Percentiles rank a stretch among this genome's conserved stretches.
Conservation (phyloP, 495 filamentous ascomycete species). For the Penicillium desertorum region DNA sequence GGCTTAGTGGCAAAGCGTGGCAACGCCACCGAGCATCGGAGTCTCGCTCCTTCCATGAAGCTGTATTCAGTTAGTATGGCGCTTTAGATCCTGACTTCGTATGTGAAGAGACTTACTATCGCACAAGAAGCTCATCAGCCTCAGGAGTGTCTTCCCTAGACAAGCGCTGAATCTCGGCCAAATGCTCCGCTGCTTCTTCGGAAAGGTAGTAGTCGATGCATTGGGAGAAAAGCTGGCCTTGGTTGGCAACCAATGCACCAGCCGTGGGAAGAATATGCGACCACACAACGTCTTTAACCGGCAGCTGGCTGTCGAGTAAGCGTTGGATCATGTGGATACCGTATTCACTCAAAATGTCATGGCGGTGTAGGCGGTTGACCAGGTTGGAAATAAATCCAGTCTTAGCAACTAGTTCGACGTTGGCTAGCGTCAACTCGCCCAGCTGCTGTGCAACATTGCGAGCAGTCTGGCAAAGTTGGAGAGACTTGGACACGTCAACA, state of each 20-base stretch:
- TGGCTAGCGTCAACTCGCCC: constrained; percentile 57
- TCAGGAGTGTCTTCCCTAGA: constrained; percentile 46
- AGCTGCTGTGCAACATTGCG: constrained; percentile 56
- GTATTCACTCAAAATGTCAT: constrained; percentile 56
- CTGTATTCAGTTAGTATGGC: constrained; percentile 29
- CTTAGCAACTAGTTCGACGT: constrained; percentile 60
- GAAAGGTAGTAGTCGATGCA: constrained; percentile 76
- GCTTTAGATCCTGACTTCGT: neutral
- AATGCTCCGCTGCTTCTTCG: constrained; percentile 48
- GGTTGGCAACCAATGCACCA: constrained; percentile 63
- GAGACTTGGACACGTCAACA: constrained; percentile 61
- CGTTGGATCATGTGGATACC: constrained; percentile 70
- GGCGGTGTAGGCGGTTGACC: constrained; percentile 42
- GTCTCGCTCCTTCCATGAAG: constrained; percentile 61
- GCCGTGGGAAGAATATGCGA: constrained; percentile 64
- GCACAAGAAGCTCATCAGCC: constrained; percentile 46
- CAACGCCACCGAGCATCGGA: constrained; percentile 55
- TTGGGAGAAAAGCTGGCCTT: constrained; percentile 70
- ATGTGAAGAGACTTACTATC: constrained; percentile 40
- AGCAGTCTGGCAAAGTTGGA: constrained; percentile 57
- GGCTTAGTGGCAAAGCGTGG: constrained; percentile 48
- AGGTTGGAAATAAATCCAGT: constrained; percentile 50
- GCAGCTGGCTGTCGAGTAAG: constrained; percentile 58
- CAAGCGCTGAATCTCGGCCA: constrained; percentile 57
- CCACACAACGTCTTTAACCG: constrained; percentile 67